Percentiles rank a stretch among this genome's conserved stretches.
phyloP scores from a whole-genome alignment of 73 alveolate species.

The Urostyla sp. region DNA sequence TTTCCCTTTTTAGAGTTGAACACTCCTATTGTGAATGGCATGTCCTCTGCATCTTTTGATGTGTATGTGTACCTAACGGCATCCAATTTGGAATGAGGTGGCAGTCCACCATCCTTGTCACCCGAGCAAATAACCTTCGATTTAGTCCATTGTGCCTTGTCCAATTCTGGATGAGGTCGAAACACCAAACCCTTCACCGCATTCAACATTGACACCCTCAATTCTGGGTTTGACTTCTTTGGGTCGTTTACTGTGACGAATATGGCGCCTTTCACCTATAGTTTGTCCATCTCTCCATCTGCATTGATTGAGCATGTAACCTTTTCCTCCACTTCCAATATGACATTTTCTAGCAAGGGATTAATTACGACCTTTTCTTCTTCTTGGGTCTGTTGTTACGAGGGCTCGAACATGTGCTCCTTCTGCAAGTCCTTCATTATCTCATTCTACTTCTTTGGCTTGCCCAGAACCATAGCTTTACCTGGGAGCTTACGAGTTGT shows the following conservation, averaged over 20 bases:
- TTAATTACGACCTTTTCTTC: neutral
- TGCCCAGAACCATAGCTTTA: constrained; percentile 72
- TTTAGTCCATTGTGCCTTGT: constrained; percentile 63
- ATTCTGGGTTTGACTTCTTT: constrained; percentile 31
- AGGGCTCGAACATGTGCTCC: constrained; percentile 45
- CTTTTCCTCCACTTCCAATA: constrained; percentile 55
- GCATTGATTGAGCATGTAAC: constrained; percentile 49
- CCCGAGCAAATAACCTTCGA: constrained; percentile 38
- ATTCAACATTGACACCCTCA: constrained; percentile 27
- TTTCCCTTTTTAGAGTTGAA: constrained; percentile 53
- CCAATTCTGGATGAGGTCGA: constrained; percentile 65
- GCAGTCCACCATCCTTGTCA: constrained; percentile 54
- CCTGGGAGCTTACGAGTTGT: constrained; percentile 52
- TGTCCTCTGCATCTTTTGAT: constrained; percentile 46
- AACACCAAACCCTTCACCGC: constrained; percentile 49
- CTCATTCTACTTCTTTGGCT: constrained; percentile 62
- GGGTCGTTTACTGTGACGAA: constrained; percentile 54
- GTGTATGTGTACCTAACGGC: constrained; percentile 64
- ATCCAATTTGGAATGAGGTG: constrained; percentile 49
- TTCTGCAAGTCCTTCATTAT: constrained; percentile 33
- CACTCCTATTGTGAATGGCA: constrained; percentile 62
- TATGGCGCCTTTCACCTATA: constrained; percentile 63
- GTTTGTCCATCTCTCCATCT: constrained; percentile 70
- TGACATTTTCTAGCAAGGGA: constrained; percentile 55
- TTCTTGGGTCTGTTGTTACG: constrained; percentile 38